Evolutionary conservation across 2,329 filamentous ascomycete genomes (phyloP).

Genomic region (Alternaria tenuissima): DNA sequence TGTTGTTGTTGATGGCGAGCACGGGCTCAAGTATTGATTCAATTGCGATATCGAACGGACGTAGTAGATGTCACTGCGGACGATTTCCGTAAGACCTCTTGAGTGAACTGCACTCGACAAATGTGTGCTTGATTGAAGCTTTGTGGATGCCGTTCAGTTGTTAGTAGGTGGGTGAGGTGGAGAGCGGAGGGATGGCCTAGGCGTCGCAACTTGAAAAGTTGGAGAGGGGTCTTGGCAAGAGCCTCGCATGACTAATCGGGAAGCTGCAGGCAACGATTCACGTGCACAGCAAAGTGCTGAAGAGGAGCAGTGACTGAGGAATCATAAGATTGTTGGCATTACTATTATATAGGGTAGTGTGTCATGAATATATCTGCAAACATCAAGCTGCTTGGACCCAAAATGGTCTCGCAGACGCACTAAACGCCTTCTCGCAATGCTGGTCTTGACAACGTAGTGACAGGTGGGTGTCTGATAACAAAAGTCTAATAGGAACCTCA

Average conservation of each 20-base stretch:
- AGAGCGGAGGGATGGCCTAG: slow-evolving; percentile 11
- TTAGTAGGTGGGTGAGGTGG: slow-evolving; percentile 18
- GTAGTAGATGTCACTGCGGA: slow-evolving; percentile 24
- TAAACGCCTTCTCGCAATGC: slow-evolving; percentile 19
- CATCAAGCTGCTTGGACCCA: slow-evolving; percentile 1
- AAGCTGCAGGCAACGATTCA: slow-evolving; percentile 1
- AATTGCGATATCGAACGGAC: slow-evolving; percentile 31
- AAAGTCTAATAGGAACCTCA: not conserved
- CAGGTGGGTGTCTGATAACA: slow-evolving; percentile 8
- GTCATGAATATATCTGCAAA: slow-evolving; percentile 9
- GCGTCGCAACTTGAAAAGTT: slow-evolving; percentile 12
- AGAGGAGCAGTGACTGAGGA: not conserved
- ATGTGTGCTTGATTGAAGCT: slow-evolving; percentile 23
- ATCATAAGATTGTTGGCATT: slow-evolving; percentile 15
- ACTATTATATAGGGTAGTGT: slow-evolving; percentile 12
- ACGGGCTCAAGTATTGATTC: slow-evolving; percentile 29
- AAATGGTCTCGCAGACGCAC: slow-evolving; percentile 6
- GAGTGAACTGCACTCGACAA: slow-evolving; percentile 23
- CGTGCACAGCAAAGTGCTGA: not conserved
- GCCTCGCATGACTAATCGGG: slow-evolving; percentile 1
- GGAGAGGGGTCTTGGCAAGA: slow-evolving; percentile 16
- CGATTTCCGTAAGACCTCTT: slow-evolving; percentile 20
- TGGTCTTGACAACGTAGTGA: slow-evolving; percentile 9
- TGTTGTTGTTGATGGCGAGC: slow-evolving; percentile 26
- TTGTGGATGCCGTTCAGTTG: slow-evolving; percentile 22